A percentile compares a stretch with the other conserved stretches of the same genome.
Evolutionary conservation across 768 basidiomycete genomes (phyloP).

Genomic region (Auriscalpium orientale): DNA sequence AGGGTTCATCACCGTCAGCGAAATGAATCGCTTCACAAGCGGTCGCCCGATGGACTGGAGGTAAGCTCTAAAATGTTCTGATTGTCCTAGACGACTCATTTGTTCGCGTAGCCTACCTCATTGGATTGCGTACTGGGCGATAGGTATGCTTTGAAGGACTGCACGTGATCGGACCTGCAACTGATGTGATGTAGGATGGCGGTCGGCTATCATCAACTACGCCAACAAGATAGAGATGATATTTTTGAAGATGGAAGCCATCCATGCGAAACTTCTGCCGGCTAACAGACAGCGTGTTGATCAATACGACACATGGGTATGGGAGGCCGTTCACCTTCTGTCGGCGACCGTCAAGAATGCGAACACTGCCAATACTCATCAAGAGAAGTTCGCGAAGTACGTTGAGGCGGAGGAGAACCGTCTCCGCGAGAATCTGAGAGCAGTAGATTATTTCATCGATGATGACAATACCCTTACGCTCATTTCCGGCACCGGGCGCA

Average conservation of each 20-base stretch:
- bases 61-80: not conserved
- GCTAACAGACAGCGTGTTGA: not conserved
- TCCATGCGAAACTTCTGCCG: not conserved
- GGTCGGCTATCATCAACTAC: not conserved
- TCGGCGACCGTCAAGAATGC: not conserved
- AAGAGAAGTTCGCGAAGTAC: slow-evolving; percentile 13
- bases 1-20: slow-evolving; percentile 21
- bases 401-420: slow-evolving; percentile 17
- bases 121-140: slow-evolving; percentile 24
- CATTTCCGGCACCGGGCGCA: slow-evolving; percentile 15
- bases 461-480: slow-evolving; percentile 17
- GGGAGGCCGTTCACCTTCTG: not conserved
- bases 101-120: slow-evolving; percentile 13
- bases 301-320: not conserved
- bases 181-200: not conserved
- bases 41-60: slow-evolving; percentile 19
- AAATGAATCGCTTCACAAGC: slow-evolving; percentile 23
- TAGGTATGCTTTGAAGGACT: not conserved
- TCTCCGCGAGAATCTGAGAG: slow-evolving; percentile 14
- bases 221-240: not conserved
- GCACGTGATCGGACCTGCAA: not conserved
- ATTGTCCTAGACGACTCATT: not conserved
- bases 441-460: slow-evolving; percentile 19
- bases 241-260: not conserved
- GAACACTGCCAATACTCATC: not conserved